Evolutionary conservation across 2,329 filamentous ascomycete species (phyloP).

Genomic region (Chaetomiaceae sp.): DNA sequence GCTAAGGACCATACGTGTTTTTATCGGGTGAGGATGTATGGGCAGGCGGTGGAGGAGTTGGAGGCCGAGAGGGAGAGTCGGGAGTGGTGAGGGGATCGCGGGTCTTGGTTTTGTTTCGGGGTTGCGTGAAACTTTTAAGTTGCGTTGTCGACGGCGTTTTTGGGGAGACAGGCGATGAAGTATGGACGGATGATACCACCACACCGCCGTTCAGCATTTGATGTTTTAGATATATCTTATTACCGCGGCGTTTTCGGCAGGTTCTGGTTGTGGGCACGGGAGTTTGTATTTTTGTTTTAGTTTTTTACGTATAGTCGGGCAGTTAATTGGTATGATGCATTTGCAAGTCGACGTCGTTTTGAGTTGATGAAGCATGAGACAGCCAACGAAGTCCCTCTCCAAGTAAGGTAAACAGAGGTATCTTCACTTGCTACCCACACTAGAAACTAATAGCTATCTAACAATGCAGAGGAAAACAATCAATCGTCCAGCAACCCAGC

Average conservation of each 20-base stretch:
- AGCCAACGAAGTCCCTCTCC: too few species aligned
- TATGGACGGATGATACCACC: constrained; percentile 3
- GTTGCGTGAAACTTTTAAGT: too few species aligned
- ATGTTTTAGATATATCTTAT: not conserved
- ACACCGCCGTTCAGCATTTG: constrained; percentile 1
- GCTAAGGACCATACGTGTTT: constrained; percentile 57
- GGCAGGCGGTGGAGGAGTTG: constrained; percentile 28
- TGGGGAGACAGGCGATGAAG: not conserved
- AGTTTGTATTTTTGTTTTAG: too few species aligned
- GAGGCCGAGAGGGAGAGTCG: not conserved
- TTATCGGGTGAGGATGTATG: constrained; percentile 59
- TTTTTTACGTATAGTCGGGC: too few species aligned
- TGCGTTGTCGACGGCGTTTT: too few species aligned
- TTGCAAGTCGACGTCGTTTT: too few species aligned
- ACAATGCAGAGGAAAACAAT: not conserved
- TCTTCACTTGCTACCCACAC: not conserved
- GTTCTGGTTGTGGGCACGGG: too few species aligned
- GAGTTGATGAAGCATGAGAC: too few species aligned
- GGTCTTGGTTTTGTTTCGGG: too few species aligned
- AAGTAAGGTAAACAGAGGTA: not conserved
- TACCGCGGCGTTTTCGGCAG: not conserved
- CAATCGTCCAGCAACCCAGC: constrained; percentile 60
- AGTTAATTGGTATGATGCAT: too few species aligned
- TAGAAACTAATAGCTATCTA: too few species aligned
- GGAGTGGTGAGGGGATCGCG: constrained; percentile 1